Evolutionary conservation across 2,329 filamentous ascomycete genomes (phyloP), one percentile per base, ranked within the genome.

Genomic region (Aureobasidium subglaciale): DNA sequence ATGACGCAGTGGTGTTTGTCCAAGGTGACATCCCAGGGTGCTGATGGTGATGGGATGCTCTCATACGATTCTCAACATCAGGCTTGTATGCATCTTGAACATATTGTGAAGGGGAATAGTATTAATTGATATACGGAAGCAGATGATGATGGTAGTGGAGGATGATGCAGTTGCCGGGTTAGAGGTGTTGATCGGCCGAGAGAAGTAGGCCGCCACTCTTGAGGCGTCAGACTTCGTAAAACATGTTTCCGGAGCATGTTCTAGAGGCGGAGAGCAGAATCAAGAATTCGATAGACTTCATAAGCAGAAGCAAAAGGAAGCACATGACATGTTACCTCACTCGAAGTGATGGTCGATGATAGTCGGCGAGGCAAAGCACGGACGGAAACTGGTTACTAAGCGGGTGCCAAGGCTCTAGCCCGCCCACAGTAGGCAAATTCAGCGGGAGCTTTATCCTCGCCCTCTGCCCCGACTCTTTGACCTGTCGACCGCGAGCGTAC

Each of bases 401-500:
- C 50, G 50, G 50, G 15, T 35, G 50, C 50, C 50, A 54, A 54
- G 50, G 24, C 50, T 24, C 25, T 54, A 54, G 50, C 15, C 27
- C 37, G 50, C 50, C 37, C 50, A 54, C 37, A 54, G 49, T 15
- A 42, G 38, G 50, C 50, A 54, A 54, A 54, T 54, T 54, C 50
- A 43, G 35, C 46, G 34, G 48, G 37, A 41, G 50, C 50, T 54
- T 54, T 54, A 54, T 54, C 50, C 50, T 54, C 50, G 50, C 50
- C 38, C 13, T 38, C n/a, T 29, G 50, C 50, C 50, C 50, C 37
- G 38, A 42, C 50, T 54, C 50, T 54, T 54, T 34, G 38, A 54
- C 50, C 50, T 54, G 50, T 54, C 50, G 50, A 54, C 50, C 50
- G 50, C 50, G 50, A 54, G 50, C 50, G 38, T 54, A 54, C 50